Evolutionary conservation across 1,284 basidiomycete genomes (phyloP).

Genomic region (Caloboletus firmus): DNA sequence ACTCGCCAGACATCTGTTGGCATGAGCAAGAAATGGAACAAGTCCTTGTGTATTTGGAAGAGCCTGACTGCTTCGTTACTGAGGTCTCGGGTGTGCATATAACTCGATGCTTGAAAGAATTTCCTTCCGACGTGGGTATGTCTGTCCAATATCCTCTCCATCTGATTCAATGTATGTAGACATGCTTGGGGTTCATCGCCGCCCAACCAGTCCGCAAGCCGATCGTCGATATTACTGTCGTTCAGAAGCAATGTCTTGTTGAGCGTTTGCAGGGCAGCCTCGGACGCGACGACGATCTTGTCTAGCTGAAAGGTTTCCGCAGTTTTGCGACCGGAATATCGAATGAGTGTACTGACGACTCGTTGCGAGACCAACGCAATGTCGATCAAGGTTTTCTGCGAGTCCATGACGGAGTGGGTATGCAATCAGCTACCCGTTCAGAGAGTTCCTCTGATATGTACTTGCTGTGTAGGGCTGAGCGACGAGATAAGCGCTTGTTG

Average conservation of each 20-base stretch:
- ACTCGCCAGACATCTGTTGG: conserved; percentile 8
- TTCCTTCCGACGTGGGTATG: background rate
- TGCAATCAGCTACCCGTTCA: too few relatives aligned
- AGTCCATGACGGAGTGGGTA: conserved; percentile 8
- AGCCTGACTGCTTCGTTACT: background rate
- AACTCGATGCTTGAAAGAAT: background rate
- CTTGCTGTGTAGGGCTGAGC: too few relatives aligned
- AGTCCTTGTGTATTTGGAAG: background rate
- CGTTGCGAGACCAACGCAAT: conserved; percentile 6
- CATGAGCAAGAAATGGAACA: conserved; percentile 11
- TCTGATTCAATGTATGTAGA: conserved; percentile 1
- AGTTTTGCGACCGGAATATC: conserved; percentile 1
- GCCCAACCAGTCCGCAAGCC: conserved; percentile 5
- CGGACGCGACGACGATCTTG: conserved; percentile 11
- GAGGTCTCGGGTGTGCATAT: background rate
- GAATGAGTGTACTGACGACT: background rate
- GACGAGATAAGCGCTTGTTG: too few relatives aligned
- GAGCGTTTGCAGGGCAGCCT: background rate
- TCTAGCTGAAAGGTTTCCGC: conserved; percentile 12
- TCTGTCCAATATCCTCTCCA: background rate
- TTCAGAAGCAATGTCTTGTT: background rate
- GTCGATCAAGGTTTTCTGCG: conserved; percentile 3
- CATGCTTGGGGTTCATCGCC: background rate
- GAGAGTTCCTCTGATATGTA: too few relatives aligned
- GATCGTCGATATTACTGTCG: background rate